Percentiles rank a stretch among this genome's conserved stretches.
Evolutionary conservation across 1,284 basidiomycete species (phyloP).

Genomic region (Testicularia cyperi): DNA sequence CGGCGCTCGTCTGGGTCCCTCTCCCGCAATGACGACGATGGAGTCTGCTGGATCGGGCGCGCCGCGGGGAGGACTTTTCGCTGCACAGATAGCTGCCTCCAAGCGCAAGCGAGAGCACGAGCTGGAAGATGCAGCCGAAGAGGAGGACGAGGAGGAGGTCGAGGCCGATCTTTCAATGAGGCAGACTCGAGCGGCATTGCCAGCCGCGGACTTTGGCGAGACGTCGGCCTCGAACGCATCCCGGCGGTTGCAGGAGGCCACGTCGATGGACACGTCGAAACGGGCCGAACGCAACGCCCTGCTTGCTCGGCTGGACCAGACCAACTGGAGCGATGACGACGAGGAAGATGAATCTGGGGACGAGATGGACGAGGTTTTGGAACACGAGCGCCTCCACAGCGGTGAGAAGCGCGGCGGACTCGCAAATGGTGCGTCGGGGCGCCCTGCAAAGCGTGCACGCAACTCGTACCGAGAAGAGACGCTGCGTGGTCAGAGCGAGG

Average conservation of each 20-base stretch:
- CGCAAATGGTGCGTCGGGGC: too few species aligned
- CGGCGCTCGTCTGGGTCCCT: background rate
- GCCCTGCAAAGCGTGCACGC: too few species aligned
- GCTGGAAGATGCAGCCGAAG: background rate
- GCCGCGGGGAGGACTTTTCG: constrained; percentile 27
- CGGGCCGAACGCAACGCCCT: constrained; percentile 16
- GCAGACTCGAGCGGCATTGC: background rate
- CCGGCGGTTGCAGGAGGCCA: background rate
- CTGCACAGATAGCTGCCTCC: constrained; percentile 20
- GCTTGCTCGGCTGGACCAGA: constrained; percentile 32
- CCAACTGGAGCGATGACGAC: constrained; percentile 42
- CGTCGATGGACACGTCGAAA: background rate
- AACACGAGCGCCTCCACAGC: background rate
- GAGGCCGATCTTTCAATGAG: too few species aligned
- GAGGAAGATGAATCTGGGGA: constrained; percentile 16
- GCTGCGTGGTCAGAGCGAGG: too few species aligned
- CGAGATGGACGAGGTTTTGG: too few species aligned
- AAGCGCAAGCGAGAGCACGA: constrained; percentile 1
- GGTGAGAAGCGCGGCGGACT: too few species aligned
- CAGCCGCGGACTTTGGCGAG: constrained; percentile 10
- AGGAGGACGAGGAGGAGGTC: background rate
- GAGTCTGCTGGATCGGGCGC: background rate
- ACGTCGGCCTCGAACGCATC: constrained; percentile 1
- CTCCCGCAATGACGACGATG: background rate
- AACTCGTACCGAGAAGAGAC: too few species aligned